phyloP scores from a whole-genome alignment of 345 rosid genomes.

The Dipteronia dyeriana region DNA sequence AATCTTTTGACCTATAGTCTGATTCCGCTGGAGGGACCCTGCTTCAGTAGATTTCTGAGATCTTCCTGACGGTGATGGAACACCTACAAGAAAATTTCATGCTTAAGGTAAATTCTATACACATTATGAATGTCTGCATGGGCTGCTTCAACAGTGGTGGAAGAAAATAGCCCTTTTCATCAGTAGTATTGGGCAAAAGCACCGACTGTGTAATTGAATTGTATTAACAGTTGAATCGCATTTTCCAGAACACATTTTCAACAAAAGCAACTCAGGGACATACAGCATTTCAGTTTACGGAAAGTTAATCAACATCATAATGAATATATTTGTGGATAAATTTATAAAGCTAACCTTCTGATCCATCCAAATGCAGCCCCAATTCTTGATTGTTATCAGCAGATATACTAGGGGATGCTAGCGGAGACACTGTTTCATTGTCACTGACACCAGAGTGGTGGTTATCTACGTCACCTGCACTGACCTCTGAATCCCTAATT shows the following conservation, averaged over 20 bases:
- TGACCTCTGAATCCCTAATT: constrained; percentile 48
- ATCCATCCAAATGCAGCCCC: constrained; percentile 46
- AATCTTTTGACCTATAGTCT: constrained; percentile 82
- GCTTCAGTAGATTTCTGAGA: constrained; percentile 59
- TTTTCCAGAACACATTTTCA: neutral
- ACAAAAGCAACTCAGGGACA: constrained; percentile 3
- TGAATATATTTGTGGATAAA: neutral
- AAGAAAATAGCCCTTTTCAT: constrained; percentile 5
- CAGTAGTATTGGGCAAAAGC: constrained; percentile 3
- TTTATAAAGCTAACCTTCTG: constrained; percentile 57
- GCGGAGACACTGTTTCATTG: constrained; percentile 33
- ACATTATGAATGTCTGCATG: neutral
- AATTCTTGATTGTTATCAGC: constrained; percentile 38
- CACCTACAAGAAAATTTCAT: constrained; percentile 43
- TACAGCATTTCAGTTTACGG: neutral
- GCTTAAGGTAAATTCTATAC: neutral
- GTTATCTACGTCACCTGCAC: constrained; percentile 38
- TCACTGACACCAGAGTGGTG: constrained; percentile 38
- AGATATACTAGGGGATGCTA: constrained; percentile 38
- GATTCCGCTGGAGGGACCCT: constrained; percentile 58
- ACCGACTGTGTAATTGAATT: neutral
- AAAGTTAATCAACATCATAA: constrained; percentile 8
- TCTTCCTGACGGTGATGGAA: constrained; percentile 84
- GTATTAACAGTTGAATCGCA: neutral
- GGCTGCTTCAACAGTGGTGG: neutral